A percentile compares a stretch with the other conserved stretches of the same genome.
phyloP scores from a whole-genome alignment of 2,329 filamentous ascomycete species.

The Exophiala lecanii-corni region DNA sequence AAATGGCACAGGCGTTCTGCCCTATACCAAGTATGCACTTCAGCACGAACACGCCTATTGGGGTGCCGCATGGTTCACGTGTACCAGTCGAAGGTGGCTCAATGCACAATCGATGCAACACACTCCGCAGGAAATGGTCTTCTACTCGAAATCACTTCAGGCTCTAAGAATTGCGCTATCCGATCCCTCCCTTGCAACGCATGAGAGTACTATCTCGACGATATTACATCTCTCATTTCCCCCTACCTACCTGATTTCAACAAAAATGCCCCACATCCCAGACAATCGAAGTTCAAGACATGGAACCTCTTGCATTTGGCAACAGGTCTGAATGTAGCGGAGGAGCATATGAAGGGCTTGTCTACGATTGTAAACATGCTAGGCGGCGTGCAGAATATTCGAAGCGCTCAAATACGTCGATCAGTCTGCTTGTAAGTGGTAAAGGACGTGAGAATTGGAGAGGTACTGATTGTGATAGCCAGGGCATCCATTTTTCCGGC shows the following conservation, averaged over 20 bases:
- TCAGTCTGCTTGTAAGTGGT: slow-evolving; percentile 1
- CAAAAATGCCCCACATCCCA: background rate
- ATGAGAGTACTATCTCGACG: background rate
- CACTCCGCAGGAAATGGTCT: slow-evolving; percentile 2
- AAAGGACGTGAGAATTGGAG: background rate
- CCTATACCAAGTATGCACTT: background rate
- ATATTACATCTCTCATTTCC: slow-evolving; percentile 1
- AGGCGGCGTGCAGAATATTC: background rate
- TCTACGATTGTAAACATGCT: background rate
- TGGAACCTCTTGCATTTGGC: slow-evolving; percentile 1
- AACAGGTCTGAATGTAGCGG: background rate
- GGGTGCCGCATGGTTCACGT: background rate
- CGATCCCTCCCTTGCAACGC: background rate
- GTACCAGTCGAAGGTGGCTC: background rate
- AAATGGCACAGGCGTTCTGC: background rate
- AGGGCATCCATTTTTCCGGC: slow-evolving; percentile 1
- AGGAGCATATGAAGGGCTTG: background rate
- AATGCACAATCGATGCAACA: background rate
- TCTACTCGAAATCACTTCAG: background rate
- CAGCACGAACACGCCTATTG: background rate
- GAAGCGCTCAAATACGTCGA: background rate
- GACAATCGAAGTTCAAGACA: slow-evolving; percentile 1
- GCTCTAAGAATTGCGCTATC: background rate
- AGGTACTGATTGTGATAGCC: background rate
- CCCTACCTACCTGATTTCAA: background rate